Conservation (phyloP, 176 grass and related monocot species). For the Hordeum marinum region DNA sequence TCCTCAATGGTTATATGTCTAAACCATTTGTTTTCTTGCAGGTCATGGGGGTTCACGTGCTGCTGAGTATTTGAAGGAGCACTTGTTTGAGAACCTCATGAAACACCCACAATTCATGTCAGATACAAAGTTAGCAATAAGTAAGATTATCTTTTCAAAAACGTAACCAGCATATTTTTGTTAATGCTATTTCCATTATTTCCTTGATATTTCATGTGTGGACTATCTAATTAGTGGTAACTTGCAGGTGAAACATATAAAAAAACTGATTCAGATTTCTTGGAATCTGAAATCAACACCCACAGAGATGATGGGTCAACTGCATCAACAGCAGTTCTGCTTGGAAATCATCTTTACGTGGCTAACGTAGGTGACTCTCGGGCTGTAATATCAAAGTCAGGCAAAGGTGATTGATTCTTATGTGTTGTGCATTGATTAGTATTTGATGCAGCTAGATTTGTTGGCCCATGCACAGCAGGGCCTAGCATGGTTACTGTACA, state of each 20-base stretch:
- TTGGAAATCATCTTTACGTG: slow-evolving; percentile 81
- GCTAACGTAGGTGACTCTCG: slow-evolving; percentile 99
- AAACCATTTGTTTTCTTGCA: slow-evolving; percentile 24
- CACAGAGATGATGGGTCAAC: slow-evolving; percentile 96
- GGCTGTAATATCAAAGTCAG: slow-evolving; percentile 83
- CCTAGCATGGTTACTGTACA: not conserved
- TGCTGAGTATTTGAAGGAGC: slow-evolving; percentile 97
- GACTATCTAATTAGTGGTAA: slow-evolving; percentile 13
- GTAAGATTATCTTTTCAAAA: slow-evolving; percentile 34
- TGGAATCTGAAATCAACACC: slow-evolving; percentile 77
- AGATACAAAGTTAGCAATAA: slow-evolving; percentile 89
- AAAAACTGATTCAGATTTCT: slow-evolving; percentile 87
- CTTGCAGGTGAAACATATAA: slow-evolving; percentile 79
- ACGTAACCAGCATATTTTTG: slow-evolving; percentile 43
- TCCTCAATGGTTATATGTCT: not conserved
- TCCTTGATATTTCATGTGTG: not conserved
- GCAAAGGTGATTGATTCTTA: slow-evolving; percentile 66
- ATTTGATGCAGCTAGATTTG: not conserved
- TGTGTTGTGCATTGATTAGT: slow-evolving; percentile 6
- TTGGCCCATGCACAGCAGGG: not conserved
- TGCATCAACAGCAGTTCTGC: slow-evolving; percentile 81
- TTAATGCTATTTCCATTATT: not conserved
- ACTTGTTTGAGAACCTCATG: slow-evolving; percentile 92
- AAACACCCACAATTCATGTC: slow-evolving; percentile 85
- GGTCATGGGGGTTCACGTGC: slow-evolving; percentile 98